phyloP scores from a whole-genome alignment of 345 rosid species.

The Gossypium longicalyx region DNA sequence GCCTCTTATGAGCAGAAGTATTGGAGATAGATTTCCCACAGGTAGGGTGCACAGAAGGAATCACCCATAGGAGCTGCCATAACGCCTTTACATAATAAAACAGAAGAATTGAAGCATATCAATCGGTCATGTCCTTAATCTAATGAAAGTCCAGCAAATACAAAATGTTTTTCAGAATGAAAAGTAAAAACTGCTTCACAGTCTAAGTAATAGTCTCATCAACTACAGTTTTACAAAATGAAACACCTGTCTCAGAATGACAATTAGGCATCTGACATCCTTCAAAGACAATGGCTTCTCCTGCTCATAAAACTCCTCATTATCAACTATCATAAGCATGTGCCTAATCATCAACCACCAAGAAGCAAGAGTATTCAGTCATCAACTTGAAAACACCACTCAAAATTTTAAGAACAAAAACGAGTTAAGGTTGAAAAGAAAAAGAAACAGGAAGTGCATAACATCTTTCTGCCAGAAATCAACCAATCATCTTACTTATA shows the following conservation, averaged over 20 bases:
- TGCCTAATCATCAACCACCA: constrained; percentile 60
- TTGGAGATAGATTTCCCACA: constrained; percentile 40
- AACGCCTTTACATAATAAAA: constrained; percentile 47
- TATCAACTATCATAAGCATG: constrained; percentile 93
- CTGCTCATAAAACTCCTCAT: constrained; percentile 95
- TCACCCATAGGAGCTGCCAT: constrained; percentile 93
- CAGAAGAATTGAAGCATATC: neutral
- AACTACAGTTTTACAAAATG: constrained; percentile 5
- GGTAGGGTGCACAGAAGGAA: constrained; percentile 50
- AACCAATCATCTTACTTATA: constrained; percentile 66
- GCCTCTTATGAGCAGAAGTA: constrained; percentile 37
- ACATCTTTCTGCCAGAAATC: constrained; percentile 1
- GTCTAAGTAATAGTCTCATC: neutral
- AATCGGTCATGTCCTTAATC: constrained; percentile 3
- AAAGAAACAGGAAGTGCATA: neutral
- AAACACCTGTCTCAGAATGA: constrained; percentile 83
- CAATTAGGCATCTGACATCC: constrained; percentile 67
- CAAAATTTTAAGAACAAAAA: neutral
- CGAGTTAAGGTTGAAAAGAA: constrained; percentile 9
- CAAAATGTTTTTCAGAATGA: neutral
- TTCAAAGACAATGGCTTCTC: constrained; percentile 81
- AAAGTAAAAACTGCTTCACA: neutral
- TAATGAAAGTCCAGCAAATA: neutral
- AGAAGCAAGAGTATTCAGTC: constrained; percentile 9
- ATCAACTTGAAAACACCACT: constrained; percentile 7